Percentiles rank a stretch among this genome's conserved stretches.
These are phyloP conservation scores for Blattamonas nauphoetae DNA, from an alignment of 78 protist species.

Conservation along the genomic window DNA sequence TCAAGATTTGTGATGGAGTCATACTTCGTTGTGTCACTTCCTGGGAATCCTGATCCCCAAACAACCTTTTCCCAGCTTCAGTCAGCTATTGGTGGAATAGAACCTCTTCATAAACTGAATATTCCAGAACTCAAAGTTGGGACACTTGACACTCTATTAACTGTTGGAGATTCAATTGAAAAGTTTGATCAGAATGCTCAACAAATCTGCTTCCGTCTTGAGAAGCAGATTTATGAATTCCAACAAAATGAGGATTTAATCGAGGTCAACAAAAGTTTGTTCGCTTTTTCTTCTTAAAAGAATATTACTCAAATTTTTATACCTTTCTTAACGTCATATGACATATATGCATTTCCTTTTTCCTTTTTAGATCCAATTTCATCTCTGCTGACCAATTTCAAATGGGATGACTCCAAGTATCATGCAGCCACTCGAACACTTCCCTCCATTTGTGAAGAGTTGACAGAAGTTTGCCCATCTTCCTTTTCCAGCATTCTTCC, in stretches of 20 bases:
- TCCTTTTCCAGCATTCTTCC: too few relatives aligned
- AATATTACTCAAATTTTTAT: too few relatives aligned
- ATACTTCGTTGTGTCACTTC: background rate
- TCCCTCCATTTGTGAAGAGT: too few relatives aligned
- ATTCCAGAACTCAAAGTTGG: background rate
- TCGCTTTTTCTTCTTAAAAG: too few relatives aligned
- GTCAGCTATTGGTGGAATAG: background rate
- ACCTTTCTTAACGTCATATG: too few relatives aligned
- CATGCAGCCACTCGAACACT: too few relatives aligned
- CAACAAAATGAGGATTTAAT: background rate
- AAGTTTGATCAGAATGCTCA: background rate
- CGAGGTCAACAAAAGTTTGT: background rate
- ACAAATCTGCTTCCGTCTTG: background rate
- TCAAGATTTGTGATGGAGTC: too few relatives aligned
- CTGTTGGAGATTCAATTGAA: background rate
- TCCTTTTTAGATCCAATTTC: background rate
- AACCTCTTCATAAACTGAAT: background rate
- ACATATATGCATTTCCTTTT: too few relatives aligned
- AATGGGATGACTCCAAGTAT: constrained; percentile 7
- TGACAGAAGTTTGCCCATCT: too few relatives aligned
- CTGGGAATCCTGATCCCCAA: background rate
- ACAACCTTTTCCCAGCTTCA: background rate
- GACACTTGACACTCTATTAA: background rate
- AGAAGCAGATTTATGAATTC: constrained; percentile 7
- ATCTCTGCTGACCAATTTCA: background rate